Conservation (phyloP, 2,329 filamentous ascomycete species). For the Penicillium sclerotigenum region DNA sequence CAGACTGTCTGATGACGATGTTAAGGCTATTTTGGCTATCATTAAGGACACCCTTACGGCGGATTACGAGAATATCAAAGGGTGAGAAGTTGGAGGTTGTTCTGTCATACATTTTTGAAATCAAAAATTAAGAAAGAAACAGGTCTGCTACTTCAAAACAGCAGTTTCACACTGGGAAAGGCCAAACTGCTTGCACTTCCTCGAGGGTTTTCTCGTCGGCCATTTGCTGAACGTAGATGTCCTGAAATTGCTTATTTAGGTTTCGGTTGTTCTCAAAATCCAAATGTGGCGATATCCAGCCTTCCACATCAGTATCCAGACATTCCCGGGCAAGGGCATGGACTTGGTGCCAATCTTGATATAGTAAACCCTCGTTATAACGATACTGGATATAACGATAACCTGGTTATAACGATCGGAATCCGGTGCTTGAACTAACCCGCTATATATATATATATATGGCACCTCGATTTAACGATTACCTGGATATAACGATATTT, state of each 20-base stretch:
- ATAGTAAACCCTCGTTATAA: no score
- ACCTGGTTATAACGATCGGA: no score
- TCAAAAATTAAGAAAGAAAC: neutral
- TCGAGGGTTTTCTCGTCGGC: neutral
- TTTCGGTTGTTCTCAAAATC: neutral
- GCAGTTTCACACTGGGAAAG: neutral
- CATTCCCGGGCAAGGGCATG: neutral
- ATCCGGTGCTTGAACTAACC: no score
- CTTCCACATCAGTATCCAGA: neutral
- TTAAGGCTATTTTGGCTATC: slow-evolving; percentile 35
- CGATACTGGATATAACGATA: no score
- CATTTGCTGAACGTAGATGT: neutral
- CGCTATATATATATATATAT: no score
- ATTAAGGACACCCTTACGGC: slow-evolving; percentile 34
- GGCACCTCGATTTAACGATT: no score
- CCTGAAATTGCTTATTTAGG: neutral
- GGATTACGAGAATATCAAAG: slow-evolving; percentile 13
- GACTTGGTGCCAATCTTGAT: neutral
- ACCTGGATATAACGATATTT: no score
- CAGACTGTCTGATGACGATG: slow-evolving; percentile 39
- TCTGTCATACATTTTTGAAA: neutral
- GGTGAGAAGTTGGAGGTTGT: neutral
- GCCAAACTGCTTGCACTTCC: neutral
- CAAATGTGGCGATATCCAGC: neutral
- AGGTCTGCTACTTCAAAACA: neutral